Evolutionary conservation across 192 early-diverging fungal genomes (phyloP).

Genomic region (Podochytrium sp.): DNA sequence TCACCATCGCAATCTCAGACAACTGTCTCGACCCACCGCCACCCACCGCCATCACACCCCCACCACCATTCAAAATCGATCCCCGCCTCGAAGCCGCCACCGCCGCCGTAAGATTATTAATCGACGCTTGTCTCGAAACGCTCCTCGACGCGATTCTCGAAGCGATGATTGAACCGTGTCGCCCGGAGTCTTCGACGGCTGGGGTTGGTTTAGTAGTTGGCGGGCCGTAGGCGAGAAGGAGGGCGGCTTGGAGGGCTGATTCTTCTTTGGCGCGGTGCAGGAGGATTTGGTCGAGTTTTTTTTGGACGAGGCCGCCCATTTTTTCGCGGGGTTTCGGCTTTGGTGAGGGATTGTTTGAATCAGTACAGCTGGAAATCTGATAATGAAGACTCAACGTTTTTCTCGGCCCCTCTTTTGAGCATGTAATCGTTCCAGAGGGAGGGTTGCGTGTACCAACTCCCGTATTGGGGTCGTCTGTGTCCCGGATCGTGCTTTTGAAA

Average conservation of each 20-base stretch:
- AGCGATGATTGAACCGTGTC: no score
- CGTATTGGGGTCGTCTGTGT: slow-evolving; percentile 30
- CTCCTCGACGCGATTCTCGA: no score
- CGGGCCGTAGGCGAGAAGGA: no score
- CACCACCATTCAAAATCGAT: background rate
- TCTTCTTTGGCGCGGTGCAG: slow-evolving; percentile 34
- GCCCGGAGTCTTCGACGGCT: no score
- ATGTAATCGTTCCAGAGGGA: slow-evolving; percentile 43
- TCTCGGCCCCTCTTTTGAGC: slow-evolving; percentile 30
- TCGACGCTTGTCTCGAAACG: no score
- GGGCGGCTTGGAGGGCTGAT: slow-evolving; percentile 10
- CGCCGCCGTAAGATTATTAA: background rate
- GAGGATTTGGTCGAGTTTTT: slow-evolving; percentile 47
- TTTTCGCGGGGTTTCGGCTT: slow-evolving; percentile 18
- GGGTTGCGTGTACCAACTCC: slow-evolving; percentile 46
- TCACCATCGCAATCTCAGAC: background rate
- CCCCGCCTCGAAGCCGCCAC: background rate
- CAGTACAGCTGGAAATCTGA: background rate
- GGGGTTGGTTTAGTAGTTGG: no score
- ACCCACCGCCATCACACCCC: background rate
- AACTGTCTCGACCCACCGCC: background rate
- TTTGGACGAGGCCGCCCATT: slow-evolving; percentile 47
- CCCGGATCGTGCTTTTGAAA: background rate
- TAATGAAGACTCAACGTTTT: background rate
- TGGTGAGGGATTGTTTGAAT: no score